Conservation (phyloP, 768 basidiomycete genomes). For the Leccinum truebloodii region DNA sequence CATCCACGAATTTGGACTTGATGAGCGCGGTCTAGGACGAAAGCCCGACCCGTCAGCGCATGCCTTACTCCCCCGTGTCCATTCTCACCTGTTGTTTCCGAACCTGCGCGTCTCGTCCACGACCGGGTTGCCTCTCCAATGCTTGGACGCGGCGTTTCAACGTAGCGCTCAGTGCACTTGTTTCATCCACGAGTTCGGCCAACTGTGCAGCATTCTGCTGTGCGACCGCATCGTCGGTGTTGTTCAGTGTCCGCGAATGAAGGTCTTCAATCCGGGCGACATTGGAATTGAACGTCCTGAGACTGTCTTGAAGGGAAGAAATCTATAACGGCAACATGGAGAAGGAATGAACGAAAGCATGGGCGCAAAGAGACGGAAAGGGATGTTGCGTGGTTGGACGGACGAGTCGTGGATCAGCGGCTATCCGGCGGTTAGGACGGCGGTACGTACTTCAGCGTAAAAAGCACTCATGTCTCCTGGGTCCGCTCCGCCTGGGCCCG, state of each 20-base stretch:
- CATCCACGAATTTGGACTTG: constrained; percentile 80
- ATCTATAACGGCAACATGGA: constrained; percentile 48
- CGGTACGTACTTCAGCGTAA: constrained; percentile 65
- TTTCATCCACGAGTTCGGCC: constrained; percentile 69
- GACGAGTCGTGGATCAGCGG: background rate
- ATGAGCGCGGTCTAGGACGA: constrained; percentile 55
- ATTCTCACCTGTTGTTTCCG: constrained; percentile 70
- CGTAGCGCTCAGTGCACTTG: constrained; percentile 64
- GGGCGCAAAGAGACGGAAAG: background rate
- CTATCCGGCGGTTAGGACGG: background rate
- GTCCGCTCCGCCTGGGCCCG: constrained; percentile 39
- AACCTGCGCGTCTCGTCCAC: constrained; percentile 65
- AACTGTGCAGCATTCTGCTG: constrained; percentile 63
- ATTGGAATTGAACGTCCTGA: constrained; percentile 69
- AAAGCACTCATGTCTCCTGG: constrained; percentile 66
- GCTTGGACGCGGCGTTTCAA: constrained; percentile 75
- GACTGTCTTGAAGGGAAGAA: constrained; percentile 68
- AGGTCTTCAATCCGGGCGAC: constrained; percentile 67
- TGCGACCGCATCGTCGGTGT: constrained; percentile 67
- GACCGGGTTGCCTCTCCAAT: constrained; percentile 65
- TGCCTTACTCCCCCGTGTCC: background rate
- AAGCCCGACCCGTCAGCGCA: constrained; percentile 19
- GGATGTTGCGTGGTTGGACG: background rate
- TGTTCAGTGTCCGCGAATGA: constrained; percentile 74
- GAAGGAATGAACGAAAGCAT: background rate